Percentiles rank a stretch among this genome's conserved stretches.
Evolutionary conservation across 495 filamentous ascomycete species (phyloP).

Genomic region (Neurospora cerealis): DNA sequence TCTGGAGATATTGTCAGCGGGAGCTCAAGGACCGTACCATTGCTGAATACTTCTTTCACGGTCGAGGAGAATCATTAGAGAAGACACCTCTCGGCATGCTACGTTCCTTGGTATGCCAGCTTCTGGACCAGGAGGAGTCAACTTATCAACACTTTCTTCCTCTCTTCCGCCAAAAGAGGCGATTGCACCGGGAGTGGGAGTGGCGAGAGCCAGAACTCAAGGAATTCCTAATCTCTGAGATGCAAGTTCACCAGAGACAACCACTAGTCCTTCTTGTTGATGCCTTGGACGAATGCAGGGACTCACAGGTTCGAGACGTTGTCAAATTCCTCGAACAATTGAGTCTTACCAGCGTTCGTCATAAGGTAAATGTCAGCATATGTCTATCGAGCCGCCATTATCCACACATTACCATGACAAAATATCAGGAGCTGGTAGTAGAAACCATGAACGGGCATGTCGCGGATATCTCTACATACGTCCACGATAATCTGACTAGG

Average conservation of each 20-base stretch:
- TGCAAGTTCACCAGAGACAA: no score
- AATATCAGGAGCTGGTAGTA: slow-evolving; percentile 10
- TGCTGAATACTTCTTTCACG: slow-evolving; percentile 42
- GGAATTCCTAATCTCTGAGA: background rate
- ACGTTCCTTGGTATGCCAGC: slow-evolving; percentile 28
- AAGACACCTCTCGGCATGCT: slow-evolving; percentile 37
- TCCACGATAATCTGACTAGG: background rate
- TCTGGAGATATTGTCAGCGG: background rate
- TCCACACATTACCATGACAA: slow-evolving; percentile 2
- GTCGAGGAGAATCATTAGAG: slow-evolving; percentile 32
- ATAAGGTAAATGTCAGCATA: background rate
- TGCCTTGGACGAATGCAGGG: background rate
- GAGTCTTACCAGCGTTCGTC: background rate
- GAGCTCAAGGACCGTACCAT: slow-evolving; percentile 5
- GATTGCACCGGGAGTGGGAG: background rate
- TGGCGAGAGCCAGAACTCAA: background rate
- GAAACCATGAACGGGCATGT: background rate
- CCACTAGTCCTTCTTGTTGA: no score
- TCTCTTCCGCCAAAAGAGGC: background rate
- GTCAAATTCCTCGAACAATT: background rate
- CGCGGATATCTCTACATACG: slow-evolving; percentile 3
- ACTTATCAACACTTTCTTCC: background rate
- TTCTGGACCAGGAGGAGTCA: slow-evolving; percentile 3
- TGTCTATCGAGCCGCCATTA: slow-evolving; percentile 30
- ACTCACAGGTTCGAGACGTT: background rate